These are phyloP conservation scores for Candida orba DNA, from an alignment of 805 yeast species.

Conservation along the genomic window DNA sequence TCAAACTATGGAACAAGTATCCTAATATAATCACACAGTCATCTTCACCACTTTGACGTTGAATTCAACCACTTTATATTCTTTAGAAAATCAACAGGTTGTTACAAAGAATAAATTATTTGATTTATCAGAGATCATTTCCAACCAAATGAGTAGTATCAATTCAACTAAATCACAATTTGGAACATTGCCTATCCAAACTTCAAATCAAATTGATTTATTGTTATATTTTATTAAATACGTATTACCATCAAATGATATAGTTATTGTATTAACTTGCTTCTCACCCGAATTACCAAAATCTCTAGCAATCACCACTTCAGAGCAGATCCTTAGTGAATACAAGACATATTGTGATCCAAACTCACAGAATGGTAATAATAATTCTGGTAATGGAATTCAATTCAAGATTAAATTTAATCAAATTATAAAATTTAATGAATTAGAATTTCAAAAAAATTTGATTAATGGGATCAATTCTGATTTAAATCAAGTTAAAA, in stretches of 20 bases:
- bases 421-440: conserved; percentile 49
- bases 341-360: conserved; percentile 33
- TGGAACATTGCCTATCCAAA: conserved; percentile 19
- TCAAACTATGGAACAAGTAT: too few species aligned
- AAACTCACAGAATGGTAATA: background rate
- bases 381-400: conserved; percentile 17
- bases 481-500: conserved; percentile 50
- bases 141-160: conserved; percentile 47
- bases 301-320: conserved; percentile 14
- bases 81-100: conserved; percentile 44
- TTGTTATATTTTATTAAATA: conserved; percentile 16
- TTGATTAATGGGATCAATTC: conserved; percentile 32
- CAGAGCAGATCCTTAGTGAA: conserved; percentile 34
- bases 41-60: conserved; percentile 41
- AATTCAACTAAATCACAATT: conserved; percentile 35
- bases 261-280: conserved; percentile 18
- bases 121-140: conserved; percentile 46
- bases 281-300: conserved; percentile 14
- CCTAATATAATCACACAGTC: conserved; percentile 14
- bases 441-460: conserved; percentile 31
- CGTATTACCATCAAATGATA: conserved; percentile 17
- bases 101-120: conserved; percentile 32
- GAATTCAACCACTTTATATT: conserved; percentile 54
- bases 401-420: conserved; percentile 52
- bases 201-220: conserved; percentile 6